A percentile compares a stretch with the other conserved stretches of the same genome.
These are phyloP conservation scores for Acanthamoeba rhysodes DNA, from an alignment of 208 protist genomes.

Conservation along the genomic window DNA sequence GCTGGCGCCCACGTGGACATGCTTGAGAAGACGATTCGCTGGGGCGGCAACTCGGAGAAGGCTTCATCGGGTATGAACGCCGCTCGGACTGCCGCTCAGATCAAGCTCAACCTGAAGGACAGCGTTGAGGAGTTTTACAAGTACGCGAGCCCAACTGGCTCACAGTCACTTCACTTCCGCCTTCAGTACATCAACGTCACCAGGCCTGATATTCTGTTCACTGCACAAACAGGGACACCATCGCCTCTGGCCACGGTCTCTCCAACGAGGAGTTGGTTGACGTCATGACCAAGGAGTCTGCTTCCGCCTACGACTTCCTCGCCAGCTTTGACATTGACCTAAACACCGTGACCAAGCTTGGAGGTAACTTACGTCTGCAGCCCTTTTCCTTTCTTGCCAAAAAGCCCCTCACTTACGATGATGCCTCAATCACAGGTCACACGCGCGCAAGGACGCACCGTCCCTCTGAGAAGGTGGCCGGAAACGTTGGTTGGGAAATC, in stretches of 20 bases:
- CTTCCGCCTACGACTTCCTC: conserved; percentile 92
- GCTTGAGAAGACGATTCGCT: conserved; percentile 93
- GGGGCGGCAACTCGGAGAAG: conserved; percentile 97
- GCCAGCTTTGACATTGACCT: conserved; percentile 92
- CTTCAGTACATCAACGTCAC: not conserved
- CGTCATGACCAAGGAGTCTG: conserved; percentile 92
- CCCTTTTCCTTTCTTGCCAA: not conserved
- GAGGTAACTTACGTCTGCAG: conserved; percentile 86
- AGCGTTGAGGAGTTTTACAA: conserved; percentile 82
- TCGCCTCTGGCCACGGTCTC: conserved; percentile 55
- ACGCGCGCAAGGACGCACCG: conserved; percentile 61
- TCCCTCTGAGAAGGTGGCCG: not conserved
- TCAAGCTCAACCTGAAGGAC: conserved; percentile 90
- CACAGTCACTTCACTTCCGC: not conserved
- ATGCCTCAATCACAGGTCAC: not conserved
- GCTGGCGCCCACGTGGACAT: conserved; percentile 93
- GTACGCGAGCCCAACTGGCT: conserved; percentile 74
- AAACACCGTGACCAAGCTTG: conserved; percentile 93
- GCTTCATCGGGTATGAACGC: conserved; percentile 97
- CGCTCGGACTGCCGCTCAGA: conserved; percentile 93
- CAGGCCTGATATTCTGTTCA: not conserved
- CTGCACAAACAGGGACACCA: conserved; percentile 38
- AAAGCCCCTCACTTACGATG: not conserved
- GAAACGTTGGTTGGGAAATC: conserved; percentile 54
- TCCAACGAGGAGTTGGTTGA: conserved; percentile 90